Base-by-base conservation (phyloP, 495 filamentous ascomycete species). In the Aspergillus coremiiformis region DNA sequence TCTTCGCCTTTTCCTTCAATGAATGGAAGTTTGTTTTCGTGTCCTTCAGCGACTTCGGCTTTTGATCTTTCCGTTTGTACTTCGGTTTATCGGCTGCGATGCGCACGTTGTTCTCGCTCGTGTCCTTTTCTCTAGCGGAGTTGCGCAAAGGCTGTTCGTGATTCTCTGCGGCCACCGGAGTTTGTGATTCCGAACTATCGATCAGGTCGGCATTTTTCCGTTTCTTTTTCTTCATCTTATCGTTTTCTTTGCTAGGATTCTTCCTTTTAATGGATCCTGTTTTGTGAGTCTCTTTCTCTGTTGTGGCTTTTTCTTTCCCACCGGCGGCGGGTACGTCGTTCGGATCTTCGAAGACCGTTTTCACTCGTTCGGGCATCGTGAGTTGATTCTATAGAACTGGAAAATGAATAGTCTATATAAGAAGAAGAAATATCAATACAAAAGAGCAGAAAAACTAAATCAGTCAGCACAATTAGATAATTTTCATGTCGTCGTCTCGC, bases 341-440 rank as follows among this genome's bases (percentile, higher is more conserved):
- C 26, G 54, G 58, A 44, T 70, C 67, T 39, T 63, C 63, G 57
- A 74, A 74, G 44, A 67, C 65, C 14, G 58, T 73, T 50, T 66
- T 65, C 9, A 72, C 68, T 51, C 64, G 70, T 63, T 81, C 77
- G 11, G 78, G 78, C 79, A 82, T 82, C 44, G 41, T 67, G 47
- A n/a, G 19, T 19, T n/a, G 12, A 12, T 19, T 19, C 37, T 41
- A 21, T 41, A 21, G 19, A 5, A 11, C 19, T 21, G 37, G 12
- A 3, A 41, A 21, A 17, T 15, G 12, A 21, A 41, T 41, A 10
- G n/a, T 30, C 33, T 45, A 21, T 12, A 17, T 53, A 37, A 37
- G 6, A 20, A 1, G 44, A 24, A 32, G 5, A 21, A 20, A 29
- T 24, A 29, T 51, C n/a, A 41, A 43, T 10, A 17, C 39, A 1